Evolutionary conservation across 495 filamentous ascomycete genomes (phyloP), one percentile per base, ranked within the genome.

Genomic region (Talaromyces thailandensis): DNA sequence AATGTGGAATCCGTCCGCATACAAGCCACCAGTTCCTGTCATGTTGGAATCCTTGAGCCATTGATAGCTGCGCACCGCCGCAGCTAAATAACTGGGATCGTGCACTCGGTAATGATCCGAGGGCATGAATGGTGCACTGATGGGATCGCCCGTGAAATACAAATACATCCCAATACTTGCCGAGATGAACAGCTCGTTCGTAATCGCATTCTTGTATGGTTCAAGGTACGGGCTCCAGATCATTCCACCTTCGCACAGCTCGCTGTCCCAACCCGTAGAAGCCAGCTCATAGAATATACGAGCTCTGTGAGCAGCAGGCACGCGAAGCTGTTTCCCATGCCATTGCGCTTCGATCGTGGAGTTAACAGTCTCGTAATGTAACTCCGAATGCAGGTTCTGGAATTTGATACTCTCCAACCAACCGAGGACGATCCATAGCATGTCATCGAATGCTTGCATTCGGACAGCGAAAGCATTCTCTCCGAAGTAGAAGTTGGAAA

Each of bases 151-250:
- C 0, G 92, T 91, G 69, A 91, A 94, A 70, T 94, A 83, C 3
- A 95, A 82, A 70, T 95, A 98, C 94, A 98, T 98, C 23, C 79
- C 82, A 52, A 95, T 83, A 55, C 87, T 92, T 1, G 90, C 91
- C 0, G 92, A 77, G 60, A 97, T 90, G 68, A 79, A 98, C 8
- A 97, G 81, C 69, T 98, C 86, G 69, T 98, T 98, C 31, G 94
- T 98, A 65, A 98, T 93, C 61, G 94, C 92, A 68, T 98, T 98
- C 71, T 98, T 98, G 74, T 98, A 97, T 0, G 93, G 92, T 23
- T 76, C 72, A 45, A 96, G 74, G 56, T 84, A 81, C 5, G 91
- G 94, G 56, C 86, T 94, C 94, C 94, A 98, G 56, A 87, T 79
- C 92, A 98, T 96, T 3, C 94, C 94, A 16, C 94, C 94, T 12